Base-by-base conservation (phyloP, 2,329 filamentous ascomycete genomes). In the Aspergillus sp. region DNA sequence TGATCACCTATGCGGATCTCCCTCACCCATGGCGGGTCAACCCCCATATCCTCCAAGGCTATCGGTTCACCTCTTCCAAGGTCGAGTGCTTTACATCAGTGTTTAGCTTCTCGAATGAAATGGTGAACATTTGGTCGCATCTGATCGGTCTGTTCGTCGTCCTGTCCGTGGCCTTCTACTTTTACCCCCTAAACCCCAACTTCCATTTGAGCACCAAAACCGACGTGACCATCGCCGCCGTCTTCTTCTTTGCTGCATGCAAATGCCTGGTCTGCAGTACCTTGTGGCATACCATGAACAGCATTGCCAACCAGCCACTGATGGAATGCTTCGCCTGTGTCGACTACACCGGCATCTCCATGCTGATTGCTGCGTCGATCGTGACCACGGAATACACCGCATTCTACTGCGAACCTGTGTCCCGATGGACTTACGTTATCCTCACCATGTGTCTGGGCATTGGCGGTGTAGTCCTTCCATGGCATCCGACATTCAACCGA, bases 281-380 rank as follows among this genome's bases (percentile, higher is more conserved):
- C 53, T 82, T 97, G 62, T 98, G 93, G 93, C 93, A 98, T 72
- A 96, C 93, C 28, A 97, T 98, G 89, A 95, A 91, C 72, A 88
- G 88, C 58, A 94, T 97, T 46, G 89, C 91, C 12, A 87, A 94
- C 56, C 83, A 94, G 60, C 81, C 82, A 19, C 80, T 94, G 38
- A 85, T 98, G 71, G 93, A 94, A 64, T 85, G 89, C 51, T 97
- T 98, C 61, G 93, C 93, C 12, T 98, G 93, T 66, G 89, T 98
- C 49, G 93, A 98, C 68, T 98, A 98, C 70, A 97, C 93, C 0
- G 93, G 93, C 46, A 98, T 98, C 56, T 95, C 90, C 1, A 75
- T 98, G 43, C 79, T 98, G 28, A 93, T 98, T 44, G 66, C 93
- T 2, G 89, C 93, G 7, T 94, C 88, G 47, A 98, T 98, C 71